phyloP scores from a whole-genome alignment of 345 rosid genomes.

The Lepidium sativum region DNA sequence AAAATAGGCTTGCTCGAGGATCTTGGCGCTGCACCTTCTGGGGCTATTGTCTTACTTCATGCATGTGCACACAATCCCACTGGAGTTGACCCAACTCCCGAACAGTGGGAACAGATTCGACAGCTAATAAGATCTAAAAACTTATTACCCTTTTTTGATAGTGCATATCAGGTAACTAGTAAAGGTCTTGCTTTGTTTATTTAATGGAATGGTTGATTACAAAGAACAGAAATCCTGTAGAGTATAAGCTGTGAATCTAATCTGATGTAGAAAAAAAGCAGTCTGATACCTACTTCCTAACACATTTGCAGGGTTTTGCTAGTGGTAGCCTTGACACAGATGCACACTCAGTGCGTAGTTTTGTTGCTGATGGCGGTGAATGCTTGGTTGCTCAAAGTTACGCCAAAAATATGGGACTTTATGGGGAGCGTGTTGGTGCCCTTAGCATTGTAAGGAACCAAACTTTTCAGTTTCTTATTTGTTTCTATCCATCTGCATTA shows the following conservation, averaged over 20 bases:
- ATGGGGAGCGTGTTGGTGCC: conserved; percentile 80
- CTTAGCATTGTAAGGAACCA: conserved; percentile 58
- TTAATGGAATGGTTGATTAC: not conserved
- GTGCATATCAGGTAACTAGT: conserved; percentile 81
- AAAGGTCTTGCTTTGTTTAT: not conserved
- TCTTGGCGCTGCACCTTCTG: conserved; percentile 75
- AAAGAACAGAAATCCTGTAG: not conserved
- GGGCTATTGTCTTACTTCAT: conserved; percentile 91
- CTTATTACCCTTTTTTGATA: conserved; percentile 84
- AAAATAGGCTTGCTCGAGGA: conserved; percentile 71
- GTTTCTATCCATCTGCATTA: conserved; percentile 3
- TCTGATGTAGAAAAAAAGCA: too few relatives aligned
- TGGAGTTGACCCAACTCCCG: conserved; percentile 87
- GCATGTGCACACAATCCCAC: conserved; percentile 99
- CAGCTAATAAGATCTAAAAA: conserved; percentile 63
- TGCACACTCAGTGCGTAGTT: conserved; percentile 51
- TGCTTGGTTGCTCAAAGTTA: conserved; percentile 62
- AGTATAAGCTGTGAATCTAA: too few relatives aligned
- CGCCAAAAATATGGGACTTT: conserved; percentile 75
- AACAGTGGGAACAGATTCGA: conserved; percentile 91
- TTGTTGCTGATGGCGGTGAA: conserved; percentile 71
- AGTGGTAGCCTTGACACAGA: conserved; percentile 66
- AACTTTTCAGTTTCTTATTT: conserved; percentile 5
- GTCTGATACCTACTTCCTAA: too few relatives aligned
- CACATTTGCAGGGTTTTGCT: conserved; percentile 50